Evolutionary conservation across 2,329 filamentous ascomycete species (phyloP).

Genomic region (Cercospora sp.): DNA sequence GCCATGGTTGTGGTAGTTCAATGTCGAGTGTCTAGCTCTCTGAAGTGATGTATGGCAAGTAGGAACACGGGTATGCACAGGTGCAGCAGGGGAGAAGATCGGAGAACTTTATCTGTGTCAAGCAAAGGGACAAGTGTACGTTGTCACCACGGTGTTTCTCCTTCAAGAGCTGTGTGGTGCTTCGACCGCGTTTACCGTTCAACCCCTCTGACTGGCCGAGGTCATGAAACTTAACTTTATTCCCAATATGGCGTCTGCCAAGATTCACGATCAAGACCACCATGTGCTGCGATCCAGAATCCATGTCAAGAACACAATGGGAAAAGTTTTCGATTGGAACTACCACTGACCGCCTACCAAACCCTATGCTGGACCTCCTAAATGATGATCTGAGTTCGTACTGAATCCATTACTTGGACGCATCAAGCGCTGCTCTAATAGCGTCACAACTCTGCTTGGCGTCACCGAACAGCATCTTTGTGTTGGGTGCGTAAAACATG

Average conservation of each 20-base stretch:
- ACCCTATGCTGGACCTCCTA: not conserved
- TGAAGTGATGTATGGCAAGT: not conserved
- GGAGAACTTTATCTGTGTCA: not conserved
- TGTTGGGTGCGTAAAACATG: constrained; percentile 73
- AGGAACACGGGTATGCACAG: not conserved
- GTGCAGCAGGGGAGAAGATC: not conserved
- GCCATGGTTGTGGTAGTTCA: not conserved
- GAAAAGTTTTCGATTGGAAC: not conserved
- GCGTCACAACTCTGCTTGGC: constrained; percentile 60
- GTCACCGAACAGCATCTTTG: constrained; percentile 90
- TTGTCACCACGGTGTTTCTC: not conserved
- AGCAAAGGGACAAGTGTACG: constrained; percentile 3
- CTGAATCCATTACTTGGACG: constrained; percentile 19
- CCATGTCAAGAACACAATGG: not conserved
- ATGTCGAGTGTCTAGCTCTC: not conserved
- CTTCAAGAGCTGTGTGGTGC: not conserved
- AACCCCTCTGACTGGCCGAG: constrained; percentile 12
- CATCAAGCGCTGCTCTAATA: constrained; percentile 36
- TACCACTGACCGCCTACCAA: not conserved
- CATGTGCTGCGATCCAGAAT: not conserved
- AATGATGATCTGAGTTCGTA: too few relatives aligned
- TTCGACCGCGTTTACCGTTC: constrained; percentile 10
- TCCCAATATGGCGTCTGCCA: constrained; percentile 7
- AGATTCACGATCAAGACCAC: not conserved
- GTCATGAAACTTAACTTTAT: constrained; percentile 12